Evolutionary conservation across 2,329 filamentous ascomycete species (phyloP).

Genomic region (Hypoxylon sp.): DNA sequence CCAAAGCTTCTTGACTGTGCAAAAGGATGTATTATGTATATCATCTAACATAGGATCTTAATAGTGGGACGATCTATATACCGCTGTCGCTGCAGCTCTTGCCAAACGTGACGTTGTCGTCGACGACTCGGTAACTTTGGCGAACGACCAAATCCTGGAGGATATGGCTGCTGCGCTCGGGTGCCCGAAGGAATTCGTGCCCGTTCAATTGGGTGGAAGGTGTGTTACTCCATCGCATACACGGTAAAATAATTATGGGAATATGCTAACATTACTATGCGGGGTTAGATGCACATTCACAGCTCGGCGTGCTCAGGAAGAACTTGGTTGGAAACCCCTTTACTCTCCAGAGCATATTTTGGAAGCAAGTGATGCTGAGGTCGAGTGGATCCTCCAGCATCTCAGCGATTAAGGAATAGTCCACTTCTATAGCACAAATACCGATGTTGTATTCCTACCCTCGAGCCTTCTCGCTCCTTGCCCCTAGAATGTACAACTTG

Average conservation of each 20-base stretch:
- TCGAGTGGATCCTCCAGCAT: slow-evolving; percentile 51
- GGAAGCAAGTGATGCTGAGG: slow-evolving; percentile 62
- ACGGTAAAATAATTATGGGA: background rate
- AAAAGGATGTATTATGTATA: background rate
- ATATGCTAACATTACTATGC: background rate
- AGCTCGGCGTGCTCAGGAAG: slow-evolving; percentile 56
- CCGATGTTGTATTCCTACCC: too few species aligned
- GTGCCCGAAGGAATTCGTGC: slow-evolving; percentile 56
- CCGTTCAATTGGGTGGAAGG: slow-evolving; percentile 60
- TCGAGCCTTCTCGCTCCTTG: too few species aligned
- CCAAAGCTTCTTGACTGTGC: background rate
- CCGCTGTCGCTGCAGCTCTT: slow-evolving; percentile 60
- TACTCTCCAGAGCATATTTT: slow-evolving; percentile 63
- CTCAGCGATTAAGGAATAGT: background rate
- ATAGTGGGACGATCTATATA: slow-evolving; percentile 66
- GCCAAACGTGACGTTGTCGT: slow-evolving; percentile 58
- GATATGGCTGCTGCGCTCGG: slow-evolving; percentile 60
- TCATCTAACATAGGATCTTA: background rate
- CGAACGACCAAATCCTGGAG: slow-evolving; percentile 56
- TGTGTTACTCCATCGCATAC: slow-evolving; percentile 50
- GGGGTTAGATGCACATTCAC: slow-evolving; percentile 60
- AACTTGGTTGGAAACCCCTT: slow-evolving; percentile 63
- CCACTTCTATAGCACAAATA: too few species aligned
- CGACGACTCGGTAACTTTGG: slow-evolving; percentile 56
- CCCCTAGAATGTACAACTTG: too few species aligned